Percentiles rank a stretch among this genome's conserved stretches.
Conservation (phyloP, 768 basidiomycete genomes). For the Kwoniella heveanensis region DNA sequence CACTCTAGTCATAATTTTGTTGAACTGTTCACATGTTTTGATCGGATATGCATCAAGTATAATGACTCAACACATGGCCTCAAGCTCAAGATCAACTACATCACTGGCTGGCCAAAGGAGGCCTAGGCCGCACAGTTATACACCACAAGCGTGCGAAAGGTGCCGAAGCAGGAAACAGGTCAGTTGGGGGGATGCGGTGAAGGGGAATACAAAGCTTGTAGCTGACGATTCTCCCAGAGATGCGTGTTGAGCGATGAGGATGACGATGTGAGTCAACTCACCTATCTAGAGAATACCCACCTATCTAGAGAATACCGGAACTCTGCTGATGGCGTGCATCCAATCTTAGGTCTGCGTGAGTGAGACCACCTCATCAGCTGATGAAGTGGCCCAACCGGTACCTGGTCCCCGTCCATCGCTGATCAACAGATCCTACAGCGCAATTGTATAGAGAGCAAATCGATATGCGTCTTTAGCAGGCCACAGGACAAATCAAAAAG, state of each 20-base stretch:
- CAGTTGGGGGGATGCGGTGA: neutral
- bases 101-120: conserved; percentile 17
- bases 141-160: conserved; percentile 26
- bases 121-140: conserved; percentile 24
- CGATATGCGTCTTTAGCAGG: conserved; percentile 11
- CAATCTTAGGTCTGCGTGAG: conserved; percentile 20
- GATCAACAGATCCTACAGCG: neutral
- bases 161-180: conserved; percentile 29
- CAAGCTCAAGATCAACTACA: neutral
- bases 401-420: no score
- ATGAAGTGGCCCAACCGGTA: no score
- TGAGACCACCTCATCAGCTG: no score
- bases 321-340: conserved; percentile 7
- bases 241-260: conserved; percentile 11
- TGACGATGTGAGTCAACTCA: conserved; percentile 6
- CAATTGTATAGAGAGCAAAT: conserved; percentile 23
- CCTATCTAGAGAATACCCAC: no score
- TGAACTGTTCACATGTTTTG: neutral
- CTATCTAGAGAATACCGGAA: no score
- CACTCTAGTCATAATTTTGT: neutral
- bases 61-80: conserved; percentile 1
- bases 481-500: conserved; percentile 13
- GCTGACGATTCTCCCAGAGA: neutral
- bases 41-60: neutral
- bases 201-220: neutral